Evolutionary conservation across 306 rosid genomes (phyloP).

Genomic region (Medicago arabica): DNA sequence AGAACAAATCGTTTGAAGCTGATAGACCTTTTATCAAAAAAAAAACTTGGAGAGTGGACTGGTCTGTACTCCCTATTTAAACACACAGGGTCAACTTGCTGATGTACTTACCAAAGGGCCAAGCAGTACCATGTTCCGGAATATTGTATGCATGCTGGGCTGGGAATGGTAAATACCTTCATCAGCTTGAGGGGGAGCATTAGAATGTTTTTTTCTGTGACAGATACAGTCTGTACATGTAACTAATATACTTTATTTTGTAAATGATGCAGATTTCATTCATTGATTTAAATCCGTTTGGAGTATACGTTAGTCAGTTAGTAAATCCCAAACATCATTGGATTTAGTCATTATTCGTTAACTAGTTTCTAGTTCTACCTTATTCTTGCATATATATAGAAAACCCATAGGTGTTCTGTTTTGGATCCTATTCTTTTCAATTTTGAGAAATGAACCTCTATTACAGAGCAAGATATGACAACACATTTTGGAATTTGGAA

Average conservation of each 20-base stretch:
- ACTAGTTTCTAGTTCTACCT: neutral
- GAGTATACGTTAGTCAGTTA: neutral
- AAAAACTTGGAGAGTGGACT: neutral
- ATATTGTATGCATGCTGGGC: neutral
- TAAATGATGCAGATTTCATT: neutral
- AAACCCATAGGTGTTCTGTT: neutral
- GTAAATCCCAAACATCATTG: neutral
- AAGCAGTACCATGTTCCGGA: neutral
- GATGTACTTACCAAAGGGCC: neutral
- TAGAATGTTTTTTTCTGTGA: neutral
- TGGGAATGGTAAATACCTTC: neutral
- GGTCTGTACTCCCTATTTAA: neutral
- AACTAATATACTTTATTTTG: neutral
- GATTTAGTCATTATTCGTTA: neutral
- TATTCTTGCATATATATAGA: neutral
- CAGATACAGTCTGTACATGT: neutral
- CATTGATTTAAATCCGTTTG: neutral
- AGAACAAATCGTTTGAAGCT: neutral
- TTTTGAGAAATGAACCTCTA: conserved; percentile 6
- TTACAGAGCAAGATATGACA: conserved; percentile 1
- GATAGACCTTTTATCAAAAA: neutral
- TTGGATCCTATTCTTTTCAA: neutral
- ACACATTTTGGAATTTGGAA: conserved; percentile 34
- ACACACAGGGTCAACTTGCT: neutral
- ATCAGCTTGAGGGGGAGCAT: neutral